phyloP scores from a whole-genome alignment of 306 rosid genomes.

The Spatholobus suberectus region DNA sequence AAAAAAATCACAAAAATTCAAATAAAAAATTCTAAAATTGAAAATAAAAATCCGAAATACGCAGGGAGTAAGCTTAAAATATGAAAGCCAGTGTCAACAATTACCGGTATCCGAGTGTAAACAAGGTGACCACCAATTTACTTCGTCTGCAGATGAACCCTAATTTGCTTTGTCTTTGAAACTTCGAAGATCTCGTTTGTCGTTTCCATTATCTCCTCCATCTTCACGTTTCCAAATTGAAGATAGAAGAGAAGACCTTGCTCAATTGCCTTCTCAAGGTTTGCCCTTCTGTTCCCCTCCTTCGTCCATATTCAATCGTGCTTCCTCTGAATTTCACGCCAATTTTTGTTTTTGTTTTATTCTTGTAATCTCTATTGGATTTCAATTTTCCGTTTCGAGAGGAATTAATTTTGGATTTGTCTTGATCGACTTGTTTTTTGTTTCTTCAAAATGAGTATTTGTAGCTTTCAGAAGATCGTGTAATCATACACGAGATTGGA shows the following conservation, averaged over 20 bases:
- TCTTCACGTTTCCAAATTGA: constrained; percentile 9
- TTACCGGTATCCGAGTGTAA: background rate
- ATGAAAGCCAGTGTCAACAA: background rate
- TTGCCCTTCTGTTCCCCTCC: constrained; percentile 12
- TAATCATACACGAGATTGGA: background rate
- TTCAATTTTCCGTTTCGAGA: background rate
- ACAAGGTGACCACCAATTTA: background rate
- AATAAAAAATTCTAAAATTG: too few species aligned
- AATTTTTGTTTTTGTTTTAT: background rate
- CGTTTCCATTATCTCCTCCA: background rate
- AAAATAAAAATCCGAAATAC: too few species aligned
- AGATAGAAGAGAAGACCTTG: background rate
- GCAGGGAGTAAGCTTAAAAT: background rate
- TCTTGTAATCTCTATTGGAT: background rate
- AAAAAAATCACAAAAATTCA: too few species aligned
- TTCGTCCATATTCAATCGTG: background rate
- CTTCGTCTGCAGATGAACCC: background rate
- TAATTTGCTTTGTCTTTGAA: constrained; percentile 2
- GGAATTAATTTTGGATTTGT: background rate
- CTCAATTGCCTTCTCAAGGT: constrained; percentile 35
- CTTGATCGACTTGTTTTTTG: background rate
- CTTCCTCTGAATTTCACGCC: background rate
- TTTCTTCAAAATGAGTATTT: background rate
- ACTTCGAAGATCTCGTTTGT: background rate
- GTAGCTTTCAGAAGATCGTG: background rate